A percentile compares a stretch with the other conserved stretches of the same genome.
phyloP scores from a whole-genome alignment of 495 filamentous ascomycete genomes.

The Polyplosphaeria fusca region DNA sequence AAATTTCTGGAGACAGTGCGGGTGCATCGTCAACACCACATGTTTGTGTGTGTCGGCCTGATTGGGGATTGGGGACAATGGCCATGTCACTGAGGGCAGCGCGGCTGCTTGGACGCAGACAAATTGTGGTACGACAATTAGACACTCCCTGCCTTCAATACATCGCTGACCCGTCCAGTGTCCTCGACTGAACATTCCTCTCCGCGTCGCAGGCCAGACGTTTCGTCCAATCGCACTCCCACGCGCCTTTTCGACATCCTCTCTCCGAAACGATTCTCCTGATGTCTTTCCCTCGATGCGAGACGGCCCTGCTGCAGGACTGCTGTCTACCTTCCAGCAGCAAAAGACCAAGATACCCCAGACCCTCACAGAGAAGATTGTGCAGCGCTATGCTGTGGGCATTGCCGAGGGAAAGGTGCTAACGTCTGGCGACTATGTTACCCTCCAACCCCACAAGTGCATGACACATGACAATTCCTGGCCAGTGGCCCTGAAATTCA shows the following conservation, averaged over 20 bases:
- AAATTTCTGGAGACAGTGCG: conserved; percentile 3
- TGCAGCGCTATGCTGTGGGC: conserved; percentile 72
- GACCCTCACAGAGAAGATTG: conserved; percentile 90
- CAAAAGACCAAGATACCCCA: conserved; percentile 52
- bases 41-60: conserved; percentile 1
- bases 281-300: conserved; percentile 47
- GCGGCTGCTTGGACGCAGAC: conserved; percentile 19
- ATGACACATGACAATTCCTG: conserved; percentile 96
- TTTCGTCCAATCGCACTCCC: conserved; percentile 4
- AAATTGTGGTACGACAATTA: conserved; percentile 16
- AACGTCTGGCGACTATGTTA: conserved; percentile 77
- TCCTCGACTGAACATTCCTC: background rate
- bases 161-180: background rate
- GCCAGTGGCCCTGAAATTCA: conserved; percentile 82
- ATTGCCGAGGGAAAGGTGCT: conserved; percentile 70
- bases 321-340: conserved; percentile 39
- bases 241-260: conserved; percentile 7
- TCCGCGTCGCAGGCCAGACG: conserved; percentile 2
- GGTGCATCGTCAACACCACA: conserved; percentile 18
- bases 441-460: conserved; percentile 66
- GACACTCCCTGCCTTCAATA: background rate
- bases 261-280: conserved; percentile 1
- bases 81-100: conserved; percentile 28
- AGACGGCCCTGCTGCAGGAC: conserved; percentile 38
- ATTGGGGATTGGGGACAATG: conserved; percentile 14